phyloP scores from a whole-genome alignment of 768 basidiomycete genomes.

The Royoungia palumana region DNA sequence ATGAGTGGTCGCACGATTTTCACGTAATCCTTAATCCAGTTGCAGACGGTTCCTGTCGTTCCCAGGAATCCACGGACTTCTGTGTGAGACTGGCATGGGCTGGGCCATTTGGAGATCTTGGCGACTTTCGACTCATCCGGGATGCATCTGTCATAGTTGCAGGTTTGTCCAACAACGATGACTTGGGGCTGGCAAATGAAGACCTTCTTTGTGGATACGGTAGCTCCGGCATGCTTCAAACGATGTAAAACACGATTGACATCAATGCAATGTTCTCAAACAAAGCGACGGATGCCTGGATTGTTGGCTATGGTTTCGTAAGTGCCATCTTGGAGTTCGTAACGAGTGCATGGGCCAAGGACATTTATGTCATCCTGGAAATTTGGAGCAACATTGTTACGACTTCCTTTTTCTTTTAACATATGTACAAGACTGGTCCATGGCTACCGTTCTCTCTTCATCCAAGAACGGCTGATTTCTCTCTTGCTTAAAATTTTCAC shows the following conservation, averaged over 20 bases:
- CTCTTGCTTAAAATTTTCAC: no score
- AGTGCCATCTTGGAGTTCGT: conserved; percentile 16
- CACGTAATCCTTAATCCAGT: conserved; percentile 32
- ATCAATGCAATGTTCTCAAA: conserved; percentile 33
- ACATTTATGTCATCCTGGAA: conserved; percentile 43
- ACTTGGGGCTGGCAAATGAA: conserved; percentile 28
- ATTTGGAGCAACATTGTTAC: conserved; percentile 27
- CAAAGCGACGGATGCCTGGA: conserved; percentile 6
- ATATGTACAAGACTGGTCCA: no score
- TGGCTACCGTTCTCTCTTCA: no score
- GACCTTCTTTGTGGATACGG: conserved; percentile 37
- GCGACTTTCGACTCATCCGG: conserved; percentile 26
- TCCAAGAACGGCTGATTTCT: no score
- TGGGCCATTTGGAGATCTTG: conserved; percentile 33
- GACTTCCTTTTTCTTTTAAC: no score
- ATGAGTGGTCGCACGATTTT: conserved; percentile 23
- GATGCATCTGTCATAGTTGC: conserved; percentile 33
- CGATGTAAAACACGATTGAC: conserved; percentile 17
- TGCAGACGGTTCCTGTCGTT: conserved; percentile 20
- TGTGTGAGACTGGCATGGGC: conserved; percentile 7
- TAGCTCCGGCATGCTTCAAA: conserved; percentile 33
- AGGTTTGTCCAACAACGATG: conserved; percentile 37
- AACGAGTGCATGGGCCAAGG: conserved; percentile 34
- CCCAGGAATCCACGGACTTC: conserved; percentile 31
- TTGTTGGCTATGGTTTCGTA: conserved; percentile 14